Conservation (phyloP, 2,329 filamentous ascomycete species). For the Epichloe sylvatica region DNA sequence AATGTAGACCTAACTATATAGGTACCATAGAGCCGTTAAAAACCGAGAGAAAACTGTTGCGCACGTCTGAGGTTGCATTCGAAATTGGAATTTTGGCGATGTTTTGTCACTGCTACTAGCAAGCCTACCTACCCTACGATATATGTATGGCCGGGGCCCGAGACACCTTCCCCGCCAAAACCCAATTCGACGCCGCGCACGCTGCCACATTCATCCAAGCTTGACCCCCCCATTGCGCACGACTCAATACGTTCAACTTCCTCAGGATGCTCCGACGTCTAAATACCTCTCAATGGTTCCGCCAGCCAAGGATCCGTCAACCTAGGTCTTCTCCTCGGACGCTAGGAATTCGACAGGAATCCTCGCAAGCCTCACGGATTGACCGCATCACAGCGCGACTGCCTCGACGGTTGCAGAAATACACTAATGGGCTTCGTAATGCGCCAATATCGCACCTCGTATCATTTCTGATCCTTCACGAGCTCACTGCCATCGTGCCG, state of each 20-base stretch:
- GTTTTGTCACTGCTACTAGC: too few species aligned
- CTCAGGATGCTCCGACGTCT: slow-evolving; percentile 15
- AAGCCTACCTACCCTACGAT: too few species aligned
- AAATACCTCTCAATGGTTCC: slow-evolving; percentile 11
- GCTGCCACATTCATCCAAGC: too few species aligned
- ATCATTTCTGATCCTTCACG: slow-evolving; percentile 81
- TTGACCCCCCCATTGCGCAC: neutral
- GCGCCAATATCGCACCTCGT: slow-evolving; percentile 73
- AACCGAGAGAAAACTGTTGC: too few species aligned
- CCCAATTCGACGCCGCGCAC: too few species aligned
- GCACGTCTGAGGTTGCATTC: too few species aligned
- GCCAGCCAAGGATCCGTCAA: slow-evolving; percentile 7
- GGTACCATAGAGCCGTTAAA: too few species aligned
- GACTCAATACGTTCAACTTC: neutral
- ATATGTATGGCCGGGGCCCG: too few species aligned
- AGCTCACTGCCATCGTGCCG: slow-evolving; percentile 75
- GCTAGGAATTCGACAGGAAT: slow-evolving; percentile 10
- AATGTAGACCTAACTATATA: too few species aligned
- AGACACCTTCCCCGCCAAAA: too few species aligned
- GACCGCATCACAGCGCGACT: slow-evolving; percentile 38
- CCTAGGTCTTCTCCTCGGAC: slow-evolving; percentile 3
- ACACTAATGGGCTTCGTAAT: slow-evolving; percentile 54
- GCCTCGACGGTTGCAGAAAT: slow-evolving; percentile 53
- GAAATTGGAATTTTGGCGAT: too few species aligned
- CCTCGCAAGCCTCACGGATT: slow-evolving; percentile 23